Conservation (phyloP, 495 filamentous ascomycete genomes). For the Tuber borchii region DNA sequence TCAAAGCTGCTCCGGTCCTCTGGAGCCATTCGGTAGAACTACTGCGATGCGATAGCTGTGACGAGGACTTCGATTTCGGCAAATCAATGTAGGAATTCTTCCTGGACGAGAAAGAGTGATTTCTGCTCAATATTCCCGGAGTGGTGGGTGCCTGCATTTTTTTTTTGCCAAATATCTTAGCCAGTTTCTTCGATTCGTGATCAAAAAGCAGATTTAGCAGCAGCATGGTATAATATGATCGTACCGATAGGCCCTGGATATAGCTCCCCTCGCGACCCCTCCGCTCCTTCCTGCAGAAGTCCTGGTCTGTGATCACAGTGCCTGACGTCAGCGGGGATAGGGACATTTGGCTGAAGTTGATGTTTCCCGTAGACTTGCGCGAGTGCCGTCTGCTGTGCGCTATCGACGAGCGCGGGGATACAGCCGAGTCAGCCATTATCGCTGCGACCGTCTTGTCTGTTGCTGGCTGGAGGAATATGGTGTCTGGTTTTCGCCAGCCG, state of each 20-base stretch:
- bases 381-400: constrained; percentile 32
- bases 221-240: neutral
- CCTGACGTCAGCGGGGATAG: constrained; percentile 34
- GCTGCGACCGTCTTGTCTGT: neutral
- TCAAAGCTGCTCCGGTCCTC: constrained; percentile 63
- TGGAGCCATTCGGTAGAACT: constrained; percentile 66
- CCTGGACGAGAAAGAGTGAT: constrained; percentile 43
- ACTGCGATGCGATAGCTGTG: constrained; percentile 33
- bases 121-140: constrained; percentile 50
- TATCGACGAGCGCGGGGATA: constrained; percentile 16
- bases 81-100: constrained; percentile 41
- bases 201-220: neutral
- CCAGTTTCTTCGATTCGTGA: neutral
- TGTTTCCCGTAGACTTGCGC: constrained; percentile 38
- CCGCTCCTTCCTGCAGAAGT: constrained; percentile 27
- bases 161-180: neutral
- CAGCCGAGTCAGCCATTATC: constrained; percentile 20
- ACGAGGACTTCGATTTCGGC: constrained; percentile 35
- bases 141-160: constrained; percentile 49
- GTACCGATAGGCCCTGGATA: constrained; percentile 36
- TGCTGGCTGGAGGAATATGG: neutral
- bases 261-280: constrained; percentile 28
- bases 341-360: constrained; percentile 39
- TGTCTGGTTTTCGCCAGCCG: neutral
- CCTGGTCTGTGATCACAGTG: constrained; percentile 30